phyloP scores from a whole-genome alignment of 257 asterid genomes.

The Plantago major region DNA sequence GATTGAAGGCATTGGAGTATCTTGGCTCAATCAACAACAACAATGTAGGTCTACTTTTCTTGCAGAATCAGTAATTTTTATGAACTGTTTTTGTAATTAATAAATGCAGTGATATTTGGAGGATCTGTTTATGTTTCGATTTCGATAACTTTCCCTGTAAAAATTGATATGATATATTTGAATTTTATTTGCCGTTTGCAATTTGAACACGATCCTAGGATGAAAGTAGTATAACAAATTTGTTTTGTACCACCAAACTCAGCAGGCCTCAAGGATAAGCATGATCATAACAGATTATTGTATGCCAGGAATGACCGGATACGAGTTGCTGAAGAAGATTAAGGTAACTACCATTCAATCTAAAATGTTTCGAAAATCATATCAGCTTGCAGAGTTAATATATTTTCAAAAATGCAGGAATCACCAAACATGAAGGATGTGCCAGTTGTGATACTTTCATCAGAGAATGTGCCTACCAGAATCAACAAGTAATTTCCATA shows the following conservation, averaged over 20 bases:
- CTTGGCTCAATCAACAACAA: slow-evolving; percentile 21
- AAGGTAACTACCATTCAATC: slow-evolving; percentile 30
- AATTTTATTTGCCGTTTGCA: too few species aligned
- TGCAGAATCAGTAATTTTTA: neutral
- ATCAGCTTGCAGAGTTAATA: neutral
- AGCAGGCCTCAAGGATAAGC: slow-evolving; percentile 42
- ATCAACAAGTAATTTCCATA: slow-evolving; percentile 37
- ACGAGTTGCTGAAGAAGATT: slow-evolving; percentile 59
- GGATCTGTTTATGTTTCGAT: neutral
- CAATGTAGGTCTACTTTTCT: slow-evolving; percentile 28
- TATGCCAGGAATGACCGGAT: slow-evolving; percentile 68
- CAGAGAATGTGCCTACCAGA: slow-evolving; percentile 62
- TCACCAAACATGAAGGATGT: slow-evolving; percentile 53
- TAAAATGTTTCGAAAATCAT: neutral
- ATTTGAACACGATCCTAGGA: neutral
- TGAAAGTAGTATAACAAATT: neutral
- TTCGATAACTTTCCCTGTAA: too few species aligned
- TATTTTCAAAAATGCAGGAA: slow-evolving; percentile 24
- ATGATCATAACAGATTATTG: slow-evolving; percentile 60
- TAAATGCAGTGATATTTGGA: neutral
- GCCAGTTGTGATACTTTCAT: slow-evolving; percentile 62
- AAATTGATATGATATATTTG: too few species aligned
- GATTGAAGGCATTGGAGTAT: slow-evolving; percentile 46
- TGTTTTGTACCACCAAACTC: neutral
- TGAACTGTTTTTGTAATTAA: neutral